A percentile compares a stretch with the other conserved stretches of the same genome.
Conservation (phyloP, 257 asterid species). For the Ophiorrhiza pumila region DNA sequence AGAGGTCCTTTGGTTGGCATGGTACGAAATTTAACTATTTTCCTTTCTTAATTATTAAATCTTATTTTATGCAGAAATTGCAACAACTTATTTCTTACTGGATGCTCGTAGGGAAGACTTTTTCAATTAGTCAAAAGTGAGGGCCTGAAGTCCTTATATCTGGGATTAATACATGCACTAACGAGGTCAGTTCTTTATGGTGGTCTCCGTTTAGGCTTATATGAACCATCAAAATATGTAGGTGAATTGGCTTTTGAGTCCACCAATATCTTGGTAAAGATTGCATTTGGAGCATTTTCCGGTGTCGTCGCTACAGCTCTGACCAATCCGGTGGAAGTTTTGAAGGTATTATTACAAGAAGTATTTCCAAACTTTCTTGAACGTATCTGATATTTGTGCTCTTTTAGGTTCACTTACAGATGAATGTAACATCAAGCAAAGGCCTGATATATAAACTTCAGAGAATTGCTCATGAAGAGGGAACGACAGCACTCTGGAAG, state of each 20-base stretch:
- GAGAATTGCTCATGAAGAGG: conserved; percentile 74
- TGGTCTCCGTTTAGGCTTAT: conserved; percentile 98
- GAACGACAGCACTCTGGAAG: conserved; percentile 79
- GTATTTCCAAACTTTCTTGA: conserved; percentile 11
- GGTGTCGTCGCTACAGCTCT: conserved; percentile 88
- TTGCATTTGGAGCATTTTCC: conserved; percentile 89
- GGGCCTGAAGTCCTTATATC: conserved; percentile 75
- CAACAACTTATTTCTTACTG: no score
- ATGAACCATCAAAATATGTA: conserved; percentile 91
- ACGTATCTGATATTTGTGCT: conserved; percentile 28
- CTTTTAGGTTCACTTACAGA: conserved; percentile 73
- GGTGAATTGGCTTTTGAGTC: conserved; percentile 92
- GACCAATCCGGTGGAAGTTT: conserved; percentile 80
- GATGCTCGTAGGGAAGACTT: conserved; percentile 56
- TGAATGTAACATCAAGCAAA: conserved; percentile 41
- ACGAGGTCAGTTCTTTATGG: conserved; percentile 99
- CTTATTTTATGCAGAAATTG: no score
- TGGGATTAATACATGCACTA: conserved; percentile 81
- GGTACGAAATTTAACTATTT: no score
- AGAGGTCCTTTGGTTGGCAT: no score
- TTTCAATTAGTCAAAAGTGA: conserved; percentile 65
- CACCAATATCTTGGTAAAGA: no score
- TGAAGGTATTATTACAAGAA: conserved; percentile 55
- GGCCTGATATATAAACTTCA: conserved; percentile 54
- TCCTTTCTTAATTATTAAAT: no score